Conservation (phyloP, 73 alveolate genomes). For the Symbiodinium natans region DNA sequence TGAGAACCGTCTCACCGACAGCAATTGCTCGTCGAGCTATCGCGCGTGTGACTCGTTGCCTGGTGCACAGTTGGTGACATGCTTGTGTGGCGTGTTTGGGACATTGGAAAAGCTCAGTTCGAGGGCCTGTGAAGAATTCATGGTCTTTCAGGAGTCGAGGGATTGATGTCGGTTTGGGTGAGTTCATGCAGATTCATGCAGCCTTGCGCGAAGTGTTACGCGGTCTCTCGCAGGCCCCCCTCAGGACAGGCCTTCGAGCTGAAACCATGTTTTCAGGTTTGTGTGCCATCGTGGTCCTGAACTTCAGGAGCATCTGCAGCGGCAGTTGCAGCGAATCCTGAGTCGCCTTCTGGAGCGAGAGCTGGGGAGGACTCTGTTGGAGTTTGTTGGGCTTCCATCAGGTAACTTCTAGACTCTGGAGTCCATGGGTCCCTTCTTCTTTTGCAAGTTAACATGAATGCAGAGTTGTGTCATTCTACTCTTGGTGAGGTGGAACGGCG, state of each 20-base stretch:
- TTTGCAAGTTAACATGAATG: too few species aligned
- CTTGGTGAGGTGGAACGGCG: slow-evolving; percentile 37
- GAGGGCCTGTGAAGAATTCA: too few species aligned
- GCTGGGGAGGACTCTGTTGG: background rate
- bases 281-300: background rate
- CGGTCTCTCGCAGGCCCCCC: too few species aligned
- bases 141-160: too few species aligned
- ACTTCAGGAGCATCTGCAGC: slow-evolving; percentile 54
- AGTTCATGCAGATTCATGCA: too few species aligned
- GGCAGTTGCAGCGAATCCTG: slow-evolving; percentile 46
- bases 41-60: background rate
- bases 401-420: too few species aligned
- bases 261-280: background rate
- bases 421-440: too few species aligned
- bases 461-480: too few species aligned
- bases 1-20: background rate
- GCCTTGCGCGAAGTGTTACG: too few species aligned
- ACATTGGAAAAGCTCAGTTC: background rate
- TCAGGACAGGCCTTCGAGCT: too few species aligned
- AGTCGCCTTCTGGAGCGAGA: slow-evolving; percentile 44
- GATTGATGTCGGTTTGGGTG: too few species aligned
- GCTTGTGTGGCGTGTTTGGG: background rate
- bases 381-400: too few species aligned
- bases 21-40: background rate
- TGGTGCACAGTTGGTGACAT: background rate